Percentiles rank a stretch among this genome's conserved stretches.
Evolutionary conservation across 257 asterid species (phyloP).

Genomic region (Solanum etuberosum): DNA sequence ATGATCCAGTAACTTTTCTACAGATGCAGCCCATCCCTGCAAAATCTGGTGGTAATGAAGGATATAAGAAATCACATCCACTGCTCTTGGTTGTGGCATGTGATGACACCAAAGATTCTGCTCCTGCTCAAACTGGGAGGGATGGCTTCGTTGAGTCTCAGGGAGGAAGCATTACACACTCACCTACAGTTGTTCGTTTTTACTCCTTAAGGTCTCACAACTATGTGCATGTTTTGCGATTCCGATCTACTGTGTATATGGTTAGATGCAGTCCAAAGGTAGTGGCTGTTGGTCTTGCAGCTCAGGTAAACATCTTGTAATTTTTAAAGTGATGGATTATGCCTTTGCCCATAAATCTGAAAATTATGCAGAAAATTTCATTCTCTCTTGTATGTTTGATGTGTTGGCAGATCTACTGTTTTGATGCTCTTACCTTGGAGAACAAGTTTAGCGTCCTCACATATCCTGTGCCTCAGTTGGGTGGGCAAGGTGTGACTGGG

Average conservation of each 20-base stretch:
- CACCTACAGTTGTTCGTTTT: constrained; percentile 38
- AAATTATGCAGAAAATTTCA: not conserved
- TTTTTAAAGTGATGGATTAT: not conserved
- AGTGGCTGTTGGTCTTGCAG: constrained; percentile 44
- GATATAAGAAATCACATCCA: constrained; percentile 33
- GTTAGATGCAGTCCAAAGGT: constrained; percentile 39
- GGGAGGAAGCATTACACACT: constrained; percentile 12
- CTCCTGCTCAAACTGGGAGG: constrained; percentile 21
- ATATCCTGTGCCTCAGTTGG: constrained; percentile 35
- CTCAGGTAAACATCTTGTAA: constrained; percentile 23
- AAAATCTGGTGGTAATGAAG: constrained; percentile 28
- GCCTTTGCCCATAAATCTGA: not conserved
- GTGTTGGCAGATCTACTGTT: constrained; percentile 42
- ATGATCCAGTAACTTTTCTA: constrained; percentile 36
- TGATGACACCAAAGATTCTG: constrained; percentile 19
- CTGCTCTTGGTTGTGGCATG: constrained; percentile 40
- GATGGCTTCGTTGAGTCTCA: constrained; percentile 28
- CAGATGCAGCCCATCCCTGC: constrained; percentile 34
- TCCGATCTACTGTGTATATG: constrained; percentile 38
- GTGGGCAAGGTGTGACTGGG: constrained; percentile 26
- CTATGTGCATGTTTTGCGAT: constrained; percentile 36
- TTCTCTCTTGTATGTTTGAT: not conserved
- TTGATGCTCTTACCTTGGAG: constrained; percentile 40
- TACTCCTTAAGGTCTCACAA: constrained; percentile 41
- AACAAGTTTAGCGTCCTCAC: constrained; percentile 40